Conservation (phyloP, 306 rosid genomes). For the Gleditsia sinensis region DNA sequence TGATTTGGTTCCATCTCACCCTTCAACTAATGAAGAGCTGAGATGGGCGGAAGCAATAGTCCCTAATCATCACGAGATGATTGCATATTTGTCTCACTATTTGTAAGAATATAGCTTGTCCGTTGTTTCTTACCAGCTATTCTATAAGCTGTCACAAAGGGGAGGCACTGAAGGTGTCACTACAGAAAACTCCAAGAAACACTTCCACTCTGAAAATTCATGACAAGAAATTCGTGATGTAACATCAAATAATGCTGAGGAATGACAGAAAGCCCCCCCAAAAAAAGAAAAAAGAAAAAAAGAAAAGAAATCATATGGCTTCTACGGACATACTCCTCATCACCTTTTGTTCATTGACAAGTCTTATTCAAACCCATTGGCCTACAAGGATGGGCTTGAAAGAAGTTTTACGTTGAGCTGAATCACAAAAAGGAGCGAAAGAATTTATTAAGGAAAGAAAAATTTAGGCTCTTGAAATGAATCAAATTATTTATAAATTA, state of each 20-base stretch:
- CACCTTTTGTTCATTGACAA: not conserved
- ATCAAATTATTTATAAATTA: too few species aligned
- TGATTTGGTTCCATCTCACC: slow-evolving; percentile 47
- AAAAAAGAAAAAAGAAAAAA: too few species aligned
- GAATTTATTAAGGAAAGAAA: slow-evolving; percentile 9
- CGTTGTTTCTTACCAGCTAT: slow-evolving; percentile 40
- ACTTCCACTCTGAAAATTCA: slow-evolving; percentile 30
- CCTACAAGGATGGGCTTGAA: slow-evolving; percentile 42
- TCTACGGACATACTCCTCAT: not conserved
- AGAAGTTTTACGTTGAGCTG: slow-evolving; percentile 12
- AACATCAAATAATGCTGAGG: slow-evolving; percentile 22
- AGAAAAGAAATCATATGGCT: too few species aligned
- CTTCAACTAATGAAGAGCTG: slow-evolving; percentile 24
- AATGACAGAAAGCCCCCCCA: too few species aligned
- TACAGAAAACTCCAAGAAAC: slow-evolving; percentile 42
- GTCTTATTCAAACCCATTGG: slow-evolving; percentile 46
- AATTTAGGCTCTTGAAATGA: slow-evolving; percentile 3
- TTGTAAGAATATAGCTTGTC: slow-evolving; percentile 47
- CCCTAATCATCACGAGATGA: slow-evolving; percentile 74
- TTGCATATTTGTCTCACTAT: slow-evolving; percentile 61
- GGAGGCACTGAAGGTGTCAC: slow-evolving; percentile 28
- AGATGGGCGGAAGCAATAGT: slow-evolving; percentile 52
- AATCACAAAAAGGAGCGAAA: slow-evolving; percentile 22
- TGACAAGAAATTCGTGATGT: slow-evolving; percentile 20
- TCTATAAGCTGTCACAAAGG: slow-evolving; percentile 25